phyloP scores from a whole-genome alignment of 169 alveolate species.

The Plasmodium sp. region DNA sequence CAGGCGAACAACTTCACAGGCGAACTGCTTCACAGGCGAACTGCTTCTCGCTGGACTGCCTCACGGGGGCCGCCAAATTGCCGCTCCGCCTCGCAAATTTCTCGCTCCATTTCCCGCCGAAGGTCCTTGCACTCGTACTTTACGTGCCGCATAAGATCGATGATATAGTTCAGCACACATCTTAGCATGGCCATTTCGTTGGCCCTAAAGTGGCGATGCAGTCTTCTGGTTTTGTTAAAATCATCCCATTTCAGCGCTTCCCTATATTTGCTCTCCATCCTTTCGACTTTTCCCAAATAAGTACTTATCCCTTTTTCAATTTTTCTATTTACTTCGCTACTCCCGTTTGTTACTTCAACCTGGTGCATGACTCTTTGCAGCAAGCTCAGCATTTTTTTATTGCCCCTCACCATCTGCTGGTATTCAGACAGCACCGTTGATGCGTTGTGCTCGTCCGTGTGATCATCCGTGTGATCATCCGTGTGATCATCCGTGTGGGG shows the following conservation, averaged over 20 bases:
- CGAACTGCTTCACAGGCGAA: no score
- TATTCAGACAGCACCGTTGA: not conserved
- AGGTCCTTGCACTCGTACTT: slow-evolving; percentile 8
- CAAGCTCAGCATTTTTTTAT: slow-evolving; percentile 8
- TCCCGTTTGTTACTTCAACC: not conserved
- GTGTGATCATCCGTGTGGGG: not conserved
- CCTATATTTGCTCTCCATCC: not conserved
- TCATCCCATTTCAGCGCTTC: not conserved
- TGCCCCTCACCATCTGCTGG: not conserved
- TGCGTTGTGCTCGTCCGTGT: not conserved
- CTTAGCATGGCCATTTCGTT: slow-evolving; percentile 4
- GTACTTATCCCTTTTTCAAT: not conserved
- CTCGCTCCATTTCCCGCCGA: not conserved
- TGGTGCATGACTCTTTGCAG: slow-evolving; percentile 3
- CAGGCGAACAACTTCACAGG: not conserved
- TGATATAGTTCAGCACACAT: not conserved
- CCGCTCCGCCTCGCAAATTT: not conserved
- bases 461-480: not conserved
- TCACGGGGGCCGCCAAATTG: not conserved
- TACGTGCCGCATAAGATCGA: slow-evolving; percentile 11
- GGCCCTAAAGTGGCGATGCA: slow-evolving; percentile 5
- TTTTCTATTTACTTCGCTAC: not conserved
- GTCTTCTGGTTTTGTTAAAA: not conserved
- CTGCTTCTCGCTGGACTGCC: no score
- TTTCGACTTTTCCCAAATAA: not conserved